Percentiles rank a stretch among this genome's conserved stretches.
Evolutionary conservation across 495 filamentous ascomycete species (phyloP).

Genomic region (Penicillium cataractarum): DNA sequence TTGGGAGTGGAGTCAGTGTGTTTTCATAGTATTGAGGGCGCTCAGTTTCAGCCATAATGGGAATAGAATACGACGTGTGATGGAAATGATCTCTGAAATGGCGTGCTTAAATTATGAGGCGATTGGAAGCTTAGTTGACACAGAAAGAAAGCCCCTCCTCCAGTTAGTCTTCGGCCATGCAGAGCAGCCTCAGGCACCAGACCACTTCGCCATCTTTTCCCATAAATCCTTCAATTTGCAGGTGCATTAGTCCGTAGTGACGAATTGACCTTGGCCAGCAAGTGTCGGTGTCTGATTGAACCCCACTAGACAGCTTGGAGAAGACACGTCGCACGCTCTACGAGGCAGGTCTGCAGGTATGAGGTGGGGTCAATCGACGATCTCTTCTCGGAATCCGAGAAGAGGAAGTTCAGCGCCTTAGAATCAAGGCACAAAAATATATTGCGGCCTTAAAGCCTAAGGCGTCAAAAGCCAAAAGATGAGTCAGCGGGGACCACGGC

Average conservation of each 20-base stretch:
- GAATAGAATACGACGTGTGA: neutral
- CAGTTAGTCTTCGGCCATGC: neutral
- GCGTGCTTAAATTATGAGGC: slow-evolving; percentile 19
- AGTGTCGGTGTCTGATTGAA: slow-evolving; percentile 18
- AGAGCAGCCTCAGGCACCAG: slow-evolving; percentile 6
- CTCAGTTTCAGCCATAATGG: slow-evolving; percentile 22
- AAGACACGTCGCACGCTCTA: slow-evolving; percentile 3
- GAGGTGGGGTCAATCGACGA: slow-evolving; percentile 15
- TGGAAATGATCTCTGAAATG: slow-evolving; percentile 2
- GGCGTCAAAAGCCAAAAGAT: neutral
- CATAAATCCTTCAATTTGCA: slow-evolving; percentile 1
- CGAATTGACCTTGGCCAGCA: slow-evolving; percentile 3
- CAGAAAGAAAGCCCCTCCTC: slow-evolving; percentile 2
- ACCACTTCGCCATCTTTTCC: slow-evolving; percentile 5
- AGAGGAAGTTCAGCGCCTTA: neutral
- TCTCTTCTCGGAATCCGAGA: neutral
- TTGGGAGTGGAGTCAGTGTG: slow-evolving; percentile 17
- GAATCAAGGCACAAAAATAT: neutral
- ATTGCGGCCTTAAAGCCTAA: neutral
- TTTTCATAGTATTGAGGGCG: slow-evolving; percentile 36
- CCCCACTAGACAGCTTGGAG: slow-evolving; percentile 17
- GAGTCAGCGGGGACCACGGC: slow-evolving; percentile 36
- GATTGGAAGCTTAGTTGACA: slow-evolving; percentile 7
- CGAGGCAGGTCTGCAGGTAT: slow-evolving; percentile 1
- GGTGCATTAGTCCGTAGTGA: neutral